phyloP scores from a whole-genome alignment of 2,329 filamentous ascomycete species.

The Exophiala mesophila region DNA sequence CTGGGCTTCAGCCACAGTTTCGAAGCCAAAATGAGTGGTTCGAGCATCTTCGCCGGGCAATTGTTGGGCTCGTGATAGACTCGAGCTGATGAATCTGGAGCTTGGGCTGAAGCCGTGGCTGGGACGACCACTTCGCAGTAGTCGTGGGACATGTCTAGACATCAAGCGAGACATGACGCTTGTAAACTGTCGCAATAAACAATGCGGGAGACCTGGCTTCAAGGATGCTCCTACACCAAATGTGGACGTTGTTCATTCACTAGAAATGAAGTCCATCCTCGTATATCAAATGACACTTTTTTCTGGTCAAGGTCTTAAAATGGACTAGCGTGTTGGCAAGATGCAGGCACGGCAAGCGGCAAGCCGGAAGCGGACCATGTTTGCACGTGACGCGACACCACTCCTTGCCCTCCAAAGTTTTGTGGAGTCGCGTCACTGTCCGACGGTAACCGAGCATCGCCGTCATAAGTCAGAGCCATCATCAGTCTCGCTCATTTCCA shows the following conservation, averaged over 20 bases:
- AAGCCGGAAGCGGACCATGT: too few relatives aligned
- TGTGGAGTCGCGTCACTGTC: too few relatives aligned
- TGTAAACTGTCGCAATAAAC: too few relatives aligned
- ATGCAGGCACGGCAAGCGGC: too few relatives aligned
- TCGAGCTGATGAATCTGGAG: conserved; percentile 9
- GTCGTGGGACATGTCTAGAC: conserved; percentile 1
- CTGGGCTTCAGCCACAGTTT: conserved; percentile 73
- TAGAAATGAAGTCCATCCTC: background rate
- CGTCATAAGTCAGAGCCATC: too few relatives aligned
- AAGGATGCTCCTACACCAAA: too few relatives aligned
- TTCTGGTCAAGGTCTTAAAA: background rate
- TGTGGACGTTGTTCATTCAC: too few relatives aligned
- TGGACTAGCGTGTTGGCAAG: background rate
- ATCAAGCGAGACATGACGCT: conserved; percentile 11
- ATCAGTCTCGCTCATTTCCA: too few relatives aligned
- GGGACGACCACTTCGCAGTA: conserved; percentile 1
- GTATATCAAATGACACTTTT: background rate
- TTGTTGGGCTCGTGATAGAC: conserved; percentile 6
- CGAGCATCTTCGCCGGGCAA: conserved; percentile 42
- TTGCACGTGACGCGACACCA: too few relatives aligned
- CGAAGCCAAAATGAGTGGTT: conserved; percentile 86
- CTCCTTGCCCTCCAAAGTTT: too few relatives aligned
- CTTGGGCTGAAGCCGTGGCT: background rate
- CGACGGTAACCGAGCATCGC: too few relatives aligned
- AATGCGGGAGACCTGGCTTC: too few relatives aligned